These are phyloP conservation scores for Cucumis cinereus DNA, from an alignment of 306 rosid genomes.

Conservation along the genomic window DNA sequence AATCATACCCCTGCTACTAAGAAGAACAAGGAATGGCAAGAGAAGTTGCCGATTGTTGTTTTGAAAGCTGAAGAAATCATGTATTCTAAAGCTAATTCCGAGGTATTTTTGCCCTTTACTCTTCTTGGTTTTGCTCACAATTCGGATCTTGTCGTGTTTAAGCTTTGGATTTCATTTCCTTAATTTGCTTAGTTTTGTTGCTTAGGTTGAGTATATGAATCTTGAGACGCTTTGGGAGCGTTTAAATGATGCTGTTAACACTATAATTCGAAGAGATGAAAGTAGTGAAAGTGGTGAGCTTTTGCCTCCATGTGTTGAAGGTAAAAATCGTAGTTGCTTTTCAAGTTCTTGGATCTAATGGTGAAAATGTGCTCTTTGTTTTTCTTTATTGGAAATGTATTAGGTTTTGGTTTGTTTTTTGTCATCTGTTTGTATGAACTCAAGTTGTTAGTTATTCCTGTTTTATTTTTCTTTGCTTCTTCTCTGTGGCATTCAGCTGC, in stretches of 20 bases:
- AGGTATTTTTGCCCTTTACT: slow-evolving; percentile 33
- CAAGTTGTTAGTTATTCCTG: slow-evolving; percentile 24
- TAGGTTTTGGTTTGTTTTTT: background rate
- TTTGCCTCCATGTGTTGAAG: slow-evolving; percentile 98
- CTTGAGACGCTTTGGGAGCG: slow-evolving; percentile 84
- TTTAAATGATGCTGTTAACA: slow-evolving; percentile 88
- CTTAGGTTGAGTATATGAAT: slow-evolving; percentile 73
- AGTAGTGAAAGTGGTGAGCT: slow-evolving; percentile 72
- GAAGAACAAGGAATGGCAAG: slow-evolving; percentile 94
- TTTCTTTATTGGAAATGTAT: slow-evolving; percentile 16
- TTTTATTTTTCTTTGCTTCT: slow-evolving; percentile 7
- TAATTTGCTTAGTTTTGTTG: slow-evolving; percentile 25
- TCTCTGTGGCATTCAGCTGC: slow-evolving; percentile 57
- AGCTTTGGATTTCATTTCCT: background rate
- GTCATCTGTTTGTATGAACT: slow-evolving; percentile 6
- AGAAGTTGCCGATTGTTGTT: slow-evolving; percentile 81
- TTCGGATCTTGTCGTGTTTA: slow-evolving; percentile 7
- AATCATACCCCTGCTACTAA: slow-evolving; percentile 60
- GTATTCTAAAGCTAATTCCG: slow-evolving; percentile 98
- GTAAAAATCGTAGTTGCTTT: slow-evolving; percentile 28
- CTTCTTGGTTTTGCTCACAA: slow-evolving; percentile 13
- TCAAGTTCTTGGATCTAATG: background rate
- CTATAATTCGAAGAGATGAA: slow-evolving; percentile 89
- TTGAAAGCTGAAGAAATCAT: slow-evolving; percentile 91
- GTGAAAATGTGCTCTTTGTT: background rate